A percentile compares a stretch with the other conserved stretches of the same genome.
phyloP scores from a whole-genome alignment of 2,329 filamentous ascomycete genomes.

The Salinomyces thailandicus region DNA sequence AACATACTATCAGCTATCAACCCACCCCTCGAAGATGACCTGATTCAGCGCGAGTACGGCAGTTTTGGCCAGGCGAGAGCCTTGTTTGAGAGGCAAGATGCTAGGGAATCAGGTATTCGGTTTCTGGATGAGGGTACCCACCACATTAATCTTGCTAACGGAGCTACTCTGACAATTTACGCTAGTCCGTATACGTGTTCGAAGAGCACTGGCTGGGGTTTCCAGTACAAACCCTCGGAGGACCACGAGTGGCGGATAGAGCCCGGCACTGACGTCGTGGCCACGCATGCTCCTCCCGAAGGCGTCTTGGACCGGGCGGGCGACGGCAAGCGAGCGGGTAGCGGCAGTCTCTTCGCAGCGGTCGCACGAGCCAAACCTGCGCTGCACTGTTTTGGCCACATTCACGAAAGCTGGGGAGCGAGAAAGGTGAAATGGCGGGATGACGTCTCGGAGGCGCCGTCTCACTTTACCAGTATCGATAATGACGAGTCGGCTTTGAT shows the following conservation, averaged over 20 bases:
- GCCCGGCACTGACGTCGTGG: constrained; percentile 27
- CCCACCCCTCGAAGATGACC: constrained; percentile 2
- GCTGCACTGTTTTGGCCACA: constrained; percentile 49
- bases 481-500: constrained; percentile 30
- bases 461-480: constrained; percentile 40
- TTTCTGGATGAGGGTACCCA: constrained; percentile 45
- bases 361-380: constrained; percentile 35
- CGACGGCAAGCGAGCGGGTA: constrained; percentile 28
- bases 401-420: constrained; percentile 51
- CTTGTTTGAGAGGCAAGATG: constrained; percentile 20
- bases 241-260: constrained; percentile 20
- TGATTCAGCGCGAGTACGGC: constrained; percentile 32
- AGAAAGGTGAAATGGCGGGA: constrained; percentile 45
- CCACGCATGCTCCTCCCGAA: constrained; percentile 32
- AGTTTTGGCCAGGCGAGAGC: constrained; percentile 21
- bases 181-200: constrained; percentile 44
- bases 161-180: constrained; percentile 42
- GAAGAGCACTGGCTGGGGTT: constrained; percentile 42
- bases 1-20: constrained; percentile 8
- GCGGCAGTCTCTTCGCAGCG: constrained; percentile 36
- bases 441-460: constrained; percentile 2
- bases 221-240: constrained; percentile 42
- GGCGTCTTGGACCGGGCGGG: constrained; percentile 20
- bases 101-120: constrained; percentile 34
- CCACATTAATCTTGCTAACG: constrained; percentile 37